These are phyloP conservation scores for Yamadazyma ubonensis DNA, from an alignment of 805 yeast species.

Conservation along the genomic window DNA sequence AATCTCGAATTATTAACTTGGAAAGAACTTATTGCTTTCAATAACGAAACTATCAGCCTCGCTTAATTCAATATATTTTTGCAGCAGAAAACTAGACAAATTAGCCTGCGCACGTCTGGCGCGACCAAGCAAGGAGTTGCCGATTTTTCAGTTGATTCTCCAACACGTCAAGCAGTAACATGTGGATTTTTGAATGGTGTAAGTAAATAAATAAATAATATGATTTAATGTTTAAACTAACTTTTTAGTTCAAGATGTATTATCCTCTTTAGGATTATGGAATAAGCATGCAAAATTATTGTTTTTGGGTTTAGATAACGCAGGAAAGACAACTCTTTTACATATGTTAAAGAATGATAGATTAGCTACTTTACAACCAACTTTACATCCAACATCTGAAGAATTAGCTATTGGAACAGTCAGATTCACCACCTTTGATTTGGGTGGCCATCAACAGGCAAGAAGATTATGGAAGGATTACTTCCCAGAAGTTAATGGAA, in stretches of 20 bases:
- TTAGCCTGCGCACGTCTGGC: neutral
- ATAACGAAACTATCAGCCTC: constrained; percentile 36
- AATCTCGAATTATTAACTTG: constrained; percentile 21
- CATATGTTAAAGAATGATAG: constrained; percentile 78
- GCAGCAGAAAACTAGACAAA: neutral
- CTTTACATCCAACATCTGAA: constrained; percentile 98
- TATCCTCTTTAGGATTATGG: constrained; percentile 48
- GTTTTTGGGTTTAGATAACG: constrained; percentile 48
- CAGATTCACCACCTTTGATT: constrained; percentile 95
- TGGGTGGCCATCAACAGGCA: constrained; percentile 98
- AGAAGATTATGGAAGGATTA: constrained; percentile 99
- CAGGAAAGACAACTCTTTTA: constrained; percentile 47
- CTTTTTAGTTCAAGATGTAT: constrained; percentile 40
- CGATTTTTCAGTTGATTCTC: constrained; percentile 1
- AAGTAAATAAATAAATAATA: constrained; percentile 10
- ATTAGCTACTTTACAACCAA: constrained; percentile 95
- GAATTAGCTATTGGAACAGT: constrained; percentile 96
- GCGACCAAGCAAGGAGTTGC: constrained; percentile 5
- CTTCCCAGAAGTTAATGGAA: constrained; percentile 98
- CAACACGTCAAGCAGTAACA: constrained; percentile 7
- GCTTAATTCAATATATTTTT: constrained; percentile 20
- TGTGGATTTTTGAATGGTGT: constrained; percentile 28
- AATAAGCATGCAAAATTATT: constrained; percentile 49
- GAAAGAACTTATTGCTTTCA: constrained; percentile 38
- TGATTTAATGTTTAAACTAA: no score